Evolutionary conservation across 2,329 filamentous ascomycete genomes (phyloP).

Genomic region (Meredithiella fracta): DNA sequence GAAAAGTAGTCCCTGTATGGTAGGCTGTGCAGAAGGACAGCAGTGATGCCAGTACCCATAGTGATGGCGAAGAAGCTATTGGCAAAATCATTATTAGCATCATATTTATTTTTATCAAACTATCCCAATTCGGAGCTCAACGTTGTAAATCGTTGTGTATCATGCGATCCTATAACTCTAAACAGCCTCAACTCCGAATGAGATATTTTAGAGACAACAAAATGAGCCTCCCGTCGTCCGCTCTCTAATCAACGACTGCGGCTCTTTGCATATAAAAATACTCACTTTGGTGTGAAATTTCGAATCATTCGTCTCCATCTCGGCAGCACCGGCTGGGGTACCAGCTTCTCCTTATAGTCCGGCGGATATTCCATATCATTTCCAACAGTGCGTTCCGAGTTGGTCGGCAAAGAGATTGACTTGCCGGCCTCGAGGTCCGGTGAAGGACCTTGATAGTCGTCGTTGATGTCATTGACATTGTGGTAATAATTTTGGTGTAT

Average conservation of each 20-base stretch:
- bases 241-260: not conserved
- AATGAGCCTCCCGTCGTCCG: not conserved
- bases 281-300: constrained; percentile 39
- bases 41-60: constrained; percentile 54
- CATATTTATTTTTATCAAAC: not conserved
- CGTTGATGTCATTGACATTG: not conserved
- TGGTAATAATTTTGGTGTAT: not conserved
- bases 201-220: constrained; percentile 1
- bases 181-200: not conserved
- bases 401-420: not conserved
- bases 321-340: not conserved
- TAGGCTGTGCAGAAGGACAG: constrained; percentile 43
- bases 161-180: too few relatives aligned
- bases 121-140: not conserved
- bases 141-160: too few relatives aligned
- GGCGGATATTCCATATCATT: not conserved
- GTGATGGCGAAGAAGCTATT: constrained; percentile 40
- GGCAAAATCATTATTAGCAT: not conserved
- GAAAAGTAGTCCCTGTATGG: constrained; percentile 43
- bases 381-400: not conserved
- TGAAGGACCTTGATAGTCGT: not conserved
- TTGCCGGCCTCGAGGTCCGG: not conserved
- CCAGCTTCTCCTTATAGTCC: not conserved
- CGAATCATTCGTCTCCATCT: constrained; percentile 31
- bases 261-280: not conserved